A percentile compares a stretch with the other conserved stretches of the same genome.
Conservation (phyloP, 306 rosid species). For the Begonia peltatifolia region DNA sequence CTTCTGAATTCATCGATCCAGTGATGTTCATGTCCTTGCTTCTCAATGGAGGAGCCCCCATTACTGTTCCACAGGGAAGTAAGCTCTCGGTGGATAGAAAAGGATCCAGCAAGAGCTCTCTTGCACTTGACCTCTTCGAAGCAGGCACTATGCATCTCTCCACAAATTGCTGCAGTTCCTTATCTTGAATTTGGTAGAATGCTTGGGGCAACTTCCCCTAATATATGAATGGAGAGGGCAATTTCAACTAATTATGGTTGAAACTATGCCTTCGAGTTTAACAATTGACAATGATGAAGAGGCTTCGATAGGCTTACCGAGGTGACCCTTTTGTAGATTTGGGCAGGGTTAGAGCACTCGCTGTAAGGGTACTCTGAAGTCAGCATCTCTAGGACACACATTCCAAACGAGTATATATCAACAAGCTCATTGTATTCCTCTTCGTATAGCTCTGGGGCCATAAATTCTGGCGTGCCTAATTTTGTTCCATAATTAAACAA, state of each 20-base stretch:
- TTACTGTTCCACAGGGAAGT: neutral
- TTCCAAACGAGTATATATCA: constrained; percentile 78
- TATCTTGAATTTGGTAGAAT: constrained; percentile 40
- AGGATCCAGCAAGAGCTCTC: constrained; percentile 61
- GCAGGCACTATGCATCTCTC: constrained; percentile 57
- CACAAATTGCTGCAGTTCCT: constrained; percentile 56
- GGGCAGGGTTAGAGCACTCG: constrained; percentile 90
- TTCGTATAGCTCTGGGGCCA: constrained; percentile 96
- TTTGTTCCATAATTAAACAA: neutral
- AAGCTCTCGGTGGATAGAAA: constrained; percentile 36
- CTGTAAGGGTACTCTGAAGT: constrained; percentile 73
- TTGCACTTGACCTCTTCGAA: constrained; percentile 52
- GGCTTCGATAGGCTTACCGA: constrained; percentile 18
- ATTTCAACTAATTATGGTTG: too few relatives aligned
- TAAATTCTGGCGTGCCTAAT: constrained; percentile 83
- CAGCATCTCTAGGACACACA: constrained; percentile 85
- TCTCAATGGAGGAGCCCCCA: constrained; percentile 19
- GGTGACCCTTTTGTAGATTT: constrained; percentile 91
- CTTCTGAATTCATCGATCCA: constrained; percentile 48
- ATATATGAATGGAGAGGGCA: neutral
- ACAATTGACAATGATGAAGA: too few relatives aligned
- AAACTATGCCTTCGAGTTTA: too few relatives aligned
- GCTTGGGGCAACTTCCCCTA: constrained; percentile 81
- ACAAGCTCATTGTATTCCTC: constrained; percentile 75
- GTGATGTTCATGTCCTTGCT: constrained; percentile 53